These are phyloP conservation scores for Fusarium stilboides DNA, from an alignment of 2,329 filamentous ascomycete genomes.

Conservation along the genomic window DNA sequence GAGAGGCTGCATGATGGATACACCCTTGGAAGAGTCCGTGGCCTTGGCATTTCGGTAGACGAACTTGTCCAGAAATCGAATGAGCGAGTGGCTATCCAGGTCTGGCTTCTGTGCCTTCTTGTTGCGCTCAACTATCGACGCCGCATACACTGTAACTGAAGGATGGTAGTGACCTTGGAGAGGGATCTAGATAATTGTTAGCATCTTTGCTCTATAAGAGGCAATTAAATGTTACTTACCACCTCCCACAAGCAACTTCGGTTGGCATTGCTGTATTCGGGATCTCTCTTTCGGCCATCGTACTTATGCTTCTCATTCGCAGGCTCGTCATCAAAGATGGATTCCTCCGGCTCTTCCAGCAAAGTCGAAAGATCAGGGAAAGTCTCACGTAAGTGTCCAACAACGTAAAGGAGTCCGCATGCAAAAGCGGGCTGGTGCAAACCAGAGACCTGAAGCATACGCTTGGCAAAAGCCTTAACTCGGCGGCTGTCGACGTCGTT, in stretches of 20 bases:
- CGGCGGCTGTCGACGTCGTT: slow-evolving; percentile 90
- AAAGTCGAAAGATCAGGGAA: slow-evolving; percentile 87
- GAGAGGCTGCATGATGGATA: slow-evolving; percentile 97
- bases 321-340: slow-evolving; percentile 73
- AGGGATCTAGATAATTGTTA: slow-evolving; percentile 53
- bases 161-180: slow-evolving; percentile 85
- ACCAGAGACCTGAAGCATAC: slow-evolving; percentile 87
- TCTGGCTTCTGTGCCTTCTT: slow-evolving; percentile 90
- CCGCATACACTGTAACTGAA: slow-evolving; percentile 88
- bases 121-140: slow-evolving; percentile 77
- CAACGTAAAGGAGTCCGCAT: slow-evolving; percentile 91
- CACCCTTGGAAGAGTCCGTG: slow-evolving; percentile 76
- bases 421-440: slow-evolving; percentile 94
- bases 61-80: slow-evolving; percentile 97
- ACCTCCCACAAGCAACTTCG: slow-evolving; percentile 94
- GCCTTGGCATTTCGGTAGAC: slow-evolving; percentile 96
- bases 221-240: slow-evolving; percentile 61
- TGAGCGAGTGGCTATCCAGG: slow-evolving; percentile 88
- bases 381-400: slow-evolving; percentile 82
- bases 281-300: slow-evolving; percentile 91
- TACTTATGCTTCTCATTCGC: slow-evolving; percentile 66
- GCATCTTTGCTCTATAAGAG: slow-evolving; percentile 2
- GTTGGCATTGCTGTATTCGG: slow-evolving; percentile 94
- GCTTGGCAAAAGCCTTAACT: slow-evolving; percentile 96
- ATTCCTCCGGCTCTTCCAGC: slow-evolving; percentile 84